Conservation (phyloP, 148 eudicot genomes). For the Persicaria maculosa region DNA sequence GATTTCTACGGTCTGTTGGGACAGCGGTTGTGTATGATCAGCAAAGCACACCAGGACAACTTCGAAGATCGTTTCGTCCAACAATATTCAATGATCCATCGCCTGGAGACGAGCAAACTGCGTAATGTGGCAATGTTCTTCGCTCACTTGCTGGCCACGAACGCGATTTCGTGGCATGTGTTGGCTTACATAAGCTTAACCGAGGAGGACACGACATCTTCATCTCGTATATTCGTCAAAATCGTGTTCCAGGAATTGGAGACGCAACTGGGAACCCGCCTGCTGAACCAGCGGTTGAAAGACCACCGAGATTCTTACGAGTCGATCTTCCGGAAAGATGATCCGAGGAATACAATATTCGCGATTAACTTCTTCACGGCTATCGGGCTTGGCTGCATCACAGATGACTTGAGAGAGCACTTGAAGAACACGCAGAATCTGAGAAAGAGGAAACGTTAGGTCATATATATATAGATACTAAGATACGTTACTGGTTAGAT, state of each 20-base stretch:
- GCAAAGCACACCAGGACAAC: conserved; percentile 72
- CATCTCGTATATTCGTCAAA: conserved; percentile 89
- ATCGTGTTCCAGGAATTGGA: conserved; percentile 92
- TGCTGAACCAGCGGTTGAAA: conserved; percentile 63
- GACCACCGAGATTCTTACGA: conserved; percentile 68
- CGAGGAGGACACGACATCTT: conserved; percentile 87
- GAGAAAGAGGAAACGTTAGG: too few species aligned
- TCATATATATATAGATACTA: too few species aligned
- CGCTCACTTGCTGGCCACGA: conserved; percentile 77
- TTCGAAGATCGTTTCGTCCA: conserved; percentile 79
- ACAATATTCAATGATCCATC: conserved; percentile 91
- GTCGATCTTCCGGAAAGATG: conserved; percentile 67
- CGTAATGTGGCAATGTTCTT: conserved; percentile 89
- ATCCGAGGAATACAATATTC: conserved; percentile 70
- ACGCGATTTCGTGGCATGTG: conserved; percentile 88
- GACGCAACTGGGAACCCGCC: conserved; percentile 67
- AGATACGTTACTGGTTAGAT: too few species aligned
- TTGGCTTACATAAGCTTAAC: conserved; percentile 73
- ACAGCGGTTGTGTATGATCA: conserved; percentile 77
- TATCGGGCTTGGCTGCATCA: conserved; percentile 83
- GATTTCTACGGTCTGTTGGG: conserved; percentile 84
- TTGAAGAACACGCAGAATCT: conserved; percentile 31
- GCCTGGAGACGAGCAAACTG: conserved; percentile 78
- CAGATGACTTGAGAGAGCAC: conserved; percentile 70
- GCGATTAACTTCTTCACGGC: conserved; percentile 84